phyloP scores from a whole-genome alignment of 1,139 yeast genomes.

The Yamadazyma buinensis region DNA sequence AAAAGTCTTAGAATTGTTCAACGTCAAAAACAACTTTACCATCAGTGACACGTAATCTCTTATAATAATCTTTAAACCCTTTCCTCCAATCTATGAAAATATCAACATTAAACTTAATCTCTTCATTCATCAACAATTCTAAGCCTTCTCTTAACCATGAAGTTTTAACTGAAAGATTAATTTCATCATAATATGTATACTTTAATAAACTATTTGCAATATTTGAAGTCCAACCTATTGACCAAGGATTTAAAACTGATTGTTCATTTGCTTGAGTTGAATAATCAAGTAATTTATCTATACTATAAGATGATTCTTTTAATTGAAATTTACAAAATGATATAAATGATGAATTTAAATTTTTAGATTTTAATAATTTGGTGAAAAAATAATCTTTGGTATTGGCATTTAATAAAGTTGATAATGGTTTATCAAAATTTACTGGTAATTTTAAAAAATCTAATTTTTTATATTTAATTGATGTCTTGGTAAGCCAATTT shows the following conservation, averaged over 20 bases:
- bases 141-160: constrained; percentile 37
- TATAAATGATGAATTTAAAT: constrained; percentile 27
- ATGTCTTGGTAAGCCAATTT: constrained; percentile 31
- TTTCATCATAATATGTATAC: constrained; percentile 37
- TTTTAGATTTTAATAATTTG: constrained; percentile 39
- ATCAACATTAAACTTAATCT: constrained; percentile 31
- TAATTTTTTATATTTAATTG: constrained; percentile 26
- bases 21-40: constrained; percentile 34
- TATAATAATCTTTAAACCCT: constrained; percentile 24
- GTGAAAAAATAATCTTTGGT: constrained; percentile 33
- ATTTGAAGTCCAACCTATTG: constrained; percentile 28
- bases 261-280: constrained; percentile 15
- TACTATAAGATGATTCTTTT: constrained; percentile 32
- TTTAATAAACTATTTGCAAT: constrained; percentile 28
- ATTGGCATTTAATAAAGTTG: constrained; percentile 25
- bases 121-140: constrained; percentile 22
- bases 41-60: constrained; percentile 27
- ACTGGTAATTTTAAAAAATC: constrained; percentile 34
- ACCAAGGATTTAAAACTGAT: constrained; percentile 30
- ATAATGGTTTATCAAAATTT: constrained; percentile 20
- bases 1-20: constrained; percentile 39
- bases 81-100: constrained; percentile 38
- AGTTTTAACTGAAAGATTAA: constrained; percentile 22
- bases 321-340: constrained; percentile 35
- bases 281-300: constrained; percentile 26